Evolutionary conservation across 2,329 filamentous ascomycete genomes (phyloP), one percentile per base, ranked within the genome.

Genomic region (Cyphellophora europaea): DNA sequence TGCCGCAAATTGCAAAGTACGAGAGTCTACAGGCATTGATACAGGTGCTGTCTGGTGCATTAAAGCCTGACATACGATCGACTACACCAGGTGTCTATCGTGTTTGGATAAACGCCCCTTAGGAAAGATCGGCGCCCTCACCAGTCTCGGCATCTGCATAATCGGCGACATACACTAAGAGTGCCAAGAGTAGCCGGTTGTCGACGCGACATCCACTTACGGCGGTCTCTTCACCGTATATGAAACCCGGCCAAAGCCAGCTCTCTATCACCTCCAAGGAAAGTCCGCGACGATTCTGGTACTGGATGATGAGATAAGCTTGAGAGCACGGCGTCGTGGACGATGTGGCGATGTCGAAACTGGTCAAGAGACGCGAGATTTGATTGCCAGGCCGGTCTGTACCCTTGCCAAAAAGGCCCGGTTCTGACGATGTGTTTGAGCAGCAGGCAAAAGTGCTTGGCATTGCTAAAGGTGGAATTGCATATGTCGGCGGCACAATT

Each of bases 221-320:
- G n/a, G 21, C 21, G 8, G 21, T 8, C 21, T 25, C 21, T 8
- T 25, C 21, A 25, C 8, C 8, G 21, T 25, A 25, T n/a, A 25
- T 25, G 21, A 25, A 25, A 8, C 21, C 21, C 8, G 21, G 21
- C 21, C 21, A 25, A 8, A 25, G 21, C 21, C 21, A 25, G 21
- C 21, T 25, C 21, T 25, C 21, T 8, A 25, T 25, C 8, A n/a
- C n/a, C 21, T 25, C 21, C n/a, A 25, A n/a, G 8, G 21, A n/a
- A n/a, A 25, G 21, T 25, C 21, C 21, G 8, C 21, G 21, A 25
- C 21, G 21, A 25, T 25, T 25, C 21, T n/a, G 21, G n/a, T n/a
- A n/a, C 21, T 25, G 21, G 8, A 25, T n/a, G n/a, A 25, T 25
- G n/a, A 25, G 21, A 25, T 25, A 25, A 25, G 21, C 21, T n/a